Evolutionary conservation across 2,329 filamentous ascomycete genomes (phyloP).

Genomic region (Paecilomyces sp.): DNA sequence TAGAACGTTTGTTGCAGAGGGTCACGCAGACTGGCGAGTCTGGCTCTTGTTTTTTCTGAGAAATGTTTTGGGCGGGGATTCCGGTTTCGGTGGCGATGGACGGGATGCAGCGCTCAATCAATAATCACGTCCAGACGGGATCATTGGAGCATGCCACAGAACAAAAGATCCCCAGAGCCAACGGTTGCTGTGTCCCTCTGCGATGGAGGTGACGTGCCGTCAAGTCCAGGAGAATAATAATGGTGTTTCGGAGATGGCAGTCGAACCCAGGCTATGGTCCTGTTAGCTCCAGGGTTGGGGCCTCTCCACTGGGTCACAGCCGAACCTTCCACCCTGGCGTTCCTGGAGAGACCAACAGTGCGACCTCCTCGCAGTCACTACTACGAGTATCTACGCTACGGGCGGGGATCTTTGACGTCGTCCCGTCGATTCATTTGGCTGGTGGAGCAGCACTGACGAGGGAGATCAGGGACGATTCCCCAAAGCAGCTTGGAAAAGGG

Average conservation of each 20-base stretch:
- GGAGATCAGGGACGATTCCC: background rate
- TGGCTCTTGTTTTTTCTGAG: background rate
- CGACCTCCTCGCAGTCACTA: background rate
- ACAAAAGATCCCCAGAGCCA: background rate
- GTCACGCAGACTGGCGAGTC: background rate
- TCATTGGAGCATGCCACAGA: background rate
- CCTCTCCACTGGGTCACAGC: background rate
- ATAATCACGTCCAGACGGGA: background rate
- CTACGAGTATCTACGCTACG: background rate
- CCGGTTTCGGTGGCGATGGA: background rate
- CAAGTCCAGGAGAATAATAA: background rate
- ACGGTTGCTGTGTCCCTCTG: background rate
- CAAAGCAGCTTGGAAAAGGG: background rate
- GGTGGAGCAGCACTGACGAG: background rate
- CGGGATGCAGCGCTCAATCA: background rate
- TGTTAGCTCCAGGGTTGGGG: background rate
- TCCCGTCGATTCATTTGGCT: background rate
- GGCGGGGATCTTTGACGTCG: background rate
- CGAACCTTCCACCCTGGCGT: background rate
- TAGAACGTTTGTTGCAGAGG: background rate
- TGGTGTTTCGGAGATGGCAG: background rate
- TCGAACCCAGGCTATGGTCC: background rate
- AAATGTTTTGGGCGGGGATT: background rate
- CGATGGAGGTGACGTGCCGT: background rate
- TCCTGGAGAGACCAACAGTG: background rate